Evolutionary conservation across 164 flowering plant species (phyloP).

Genomic region (Annona cherimola): DNA sequence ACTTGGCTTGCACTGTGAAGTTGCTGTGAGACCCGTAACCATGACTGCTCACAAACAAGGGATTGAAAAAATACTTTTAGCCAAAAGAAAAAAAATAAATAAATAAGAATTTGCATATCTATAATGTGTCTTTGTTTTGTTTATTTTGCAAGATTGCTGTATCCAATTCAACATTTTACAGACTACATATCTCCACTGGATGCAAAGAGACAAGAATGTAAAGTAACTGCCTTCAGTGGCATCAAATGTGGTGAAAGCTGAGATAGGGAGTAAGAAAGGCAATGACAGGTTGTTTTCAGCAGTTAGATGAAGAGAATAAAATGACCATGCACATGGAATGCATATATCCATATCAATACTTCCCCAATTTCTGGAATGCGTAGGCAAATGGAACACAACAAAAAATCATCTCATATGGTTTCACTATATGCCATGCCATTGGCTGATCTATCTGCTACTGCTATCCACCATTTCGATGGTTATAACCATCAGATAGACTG

Average conservation of each 20-base stretch:
- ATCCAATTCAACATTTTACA: background rate
- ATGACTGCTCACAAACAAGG: constrained; percentile 50
- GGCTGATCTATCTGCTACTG: too few species aligned
- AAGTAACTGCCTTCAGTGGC: background rate
- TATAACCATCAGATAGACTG: background rate
- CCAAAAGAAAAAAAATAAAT: background rate
- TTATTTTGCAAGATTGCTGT: background rate
- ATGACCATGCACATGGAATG: background rate
- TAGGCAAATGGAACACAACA: background rate
- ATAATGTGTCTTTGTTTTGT: background rate
- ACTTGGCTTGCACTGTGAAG: constrained; percentile 77
- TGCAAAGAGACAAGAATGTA: background rate
- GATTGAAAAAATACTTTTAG: background rate
- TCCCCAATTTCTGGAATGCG: background rate
- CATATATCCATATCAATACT: too few species aligned
- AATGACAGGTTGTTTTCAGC: background rate
- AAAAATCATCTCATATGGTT: background rate
- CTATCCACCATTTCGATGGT: background rate
- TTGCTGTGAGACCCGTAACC: constrained; percentile 77
- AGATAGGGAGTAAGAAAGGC: background rate
- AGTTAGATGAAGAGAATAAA: background rate
- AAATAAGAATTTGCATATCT: background rate
- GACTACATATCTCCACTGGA: background rate
- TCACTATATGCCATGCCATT: too few species aligned
- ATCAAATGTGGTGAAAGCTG: background rate